A percentile compares a stretch with the other conserved stretches of the same genome.
phyloP scores from a whole-genome alignment of 2,329 filamentous ascomycete species.

The Penicillium sp. region DNA sequence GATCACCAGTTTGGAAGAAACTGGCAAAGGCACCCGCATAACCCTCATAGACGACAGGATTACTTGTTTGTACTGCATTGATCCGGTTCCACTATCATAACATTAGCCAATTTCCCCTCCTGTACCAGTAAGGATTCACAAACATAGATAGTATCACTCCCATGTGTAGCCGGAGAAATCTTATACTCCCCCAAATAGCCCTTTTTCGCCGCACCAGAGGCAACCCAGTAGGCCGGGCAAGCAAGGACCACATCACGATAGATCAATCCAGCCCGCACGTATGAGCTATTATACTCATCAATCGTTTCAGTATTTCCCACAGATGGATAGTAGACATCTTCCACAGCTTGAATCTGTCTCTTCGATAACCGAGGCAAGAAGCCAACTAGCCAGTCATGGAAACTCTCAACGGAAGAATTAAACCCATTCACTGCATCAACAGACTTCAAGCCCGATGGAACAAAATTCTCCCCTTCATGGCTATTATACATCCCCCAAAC shows the following conservation, averaged over 20 bases:
- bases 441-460: conserved; percentile 55
- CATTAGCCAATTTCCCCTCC: background rate
- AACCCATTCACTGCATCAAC: conserved; percentile 45
- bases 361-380: conserved; percentile 56
- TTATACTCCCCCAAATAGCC: conserved; percentile 65
- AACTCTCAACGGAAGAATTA: conserved; percentile 56
- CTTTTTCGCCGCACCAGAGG: conserved; percentile 47
- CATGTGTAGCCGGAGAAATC: conserved; percentile 63
- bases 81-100: conserved; percentile 59
- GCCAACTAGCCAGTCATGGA: conserved; percentile 58
- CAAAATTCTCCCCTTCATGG: conserved; percentile 67
- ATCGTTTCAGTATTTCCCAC: conserved; percentile 55
- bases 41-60: conserved; percentile 60
- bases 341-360: conserved; percentile 45
- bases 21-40: conserved; percentile 64
- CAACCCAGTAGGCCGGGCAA: conserved; percentile 64
- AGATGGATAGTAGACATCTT: conserved; percentile 53
- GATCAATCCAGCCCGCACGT: conserved; percentile 59
- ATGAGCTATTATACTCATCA: conserved; percentile 54
- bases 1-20: conserved; percentile 64
- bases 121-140: conserved; percentile 21
- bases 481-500: conserved; percentile 65
- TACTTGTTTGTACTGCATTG: conserved; percentile 56
- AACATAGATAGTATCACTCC: conserved; percentile 61
- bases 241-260: conserved; percentile 64